Evolutionary conservation across 345 rosid species (phyloP), one percentile per base, ranked within the genome.

Genomic region (Anacardium occidentale): DNA sequence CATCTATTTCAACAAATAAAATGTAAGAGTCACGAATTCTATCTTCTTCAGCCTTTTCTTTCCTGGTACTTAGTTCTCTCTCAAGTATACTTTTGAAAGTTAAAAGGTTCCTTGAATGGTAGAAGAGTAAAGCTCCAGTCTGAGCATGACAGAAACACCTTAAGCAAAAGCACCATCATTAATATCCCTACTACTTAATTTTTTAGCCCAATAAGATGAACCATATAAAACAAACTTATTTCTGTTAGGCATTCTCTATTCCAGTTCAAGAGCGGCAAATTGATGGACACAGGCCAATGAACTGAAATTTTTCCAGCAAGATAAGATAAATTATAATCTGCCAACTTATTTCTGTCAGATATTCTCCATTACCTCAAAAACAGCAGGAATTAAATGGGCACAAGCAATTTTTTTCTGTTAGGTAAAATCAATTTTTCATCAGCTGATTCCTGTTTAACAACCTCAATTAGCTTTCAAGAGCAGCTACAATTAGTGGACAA

Each of bases 211-310:
- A 47, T 57, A 26, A 56, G 34, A 42, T 44, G 2, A 69, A 42
- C 57, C n/a, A 2, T 44, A 45, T 9, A 47, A 21, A n/a, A 5
- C 45, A n/a, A 11, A 5, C 47, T 20, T 20, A 59, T 70, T 26
- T 45, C 25, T 17, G 45, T n/a, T 18, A 25, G 45, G 17, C 37
- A 48, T 47, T 26, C 25, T 44, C 25, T 4, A 58, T 44, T 45
- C 11, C 58, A 14, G 50, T 53, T 20, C 37, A 47, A 37, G 20
- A 5, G n/a, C 21, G 5, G 40, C 56, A 54, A 54, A 34, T 26
- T 69, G 62, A 61, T 12, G 15, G 18, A 59, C 26, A 71, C 42
- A 60, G 62, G 48, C 71, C 53, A 60, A 70, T 52, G 48, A 45
- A 79, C 66, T 24, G 26, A 13, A n/a, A 7, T 57, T 57, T 20